Percentiles rank a stretch among this genome's conserved stretches.
phyloP scores from a whole-genome alignment of 2,329 filamentous ascomycete species.

The Penicillium psychrosexuale region DNA sequence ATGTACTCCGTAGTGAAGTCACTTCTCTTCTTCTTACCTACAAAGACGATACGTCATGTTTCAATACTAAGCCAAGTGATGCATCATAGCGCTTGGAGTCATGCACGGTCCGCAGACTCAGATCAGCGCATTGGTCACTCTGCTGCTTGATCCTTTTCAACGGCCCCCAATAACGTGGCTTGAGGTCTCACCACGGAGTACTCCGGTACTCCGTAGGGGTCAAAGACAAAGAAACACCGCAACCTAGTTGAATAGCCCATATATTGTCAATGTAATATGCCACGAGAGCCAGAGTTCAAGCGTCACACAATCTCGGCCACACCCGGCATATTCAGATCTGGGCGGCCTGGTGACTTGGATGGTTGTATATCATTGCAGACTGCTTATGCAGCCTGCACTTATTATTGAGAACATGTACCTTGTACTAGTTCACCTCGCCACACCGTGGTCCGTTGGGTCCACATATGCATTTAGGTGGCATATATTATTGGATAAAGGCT shows the following conservation, averaged over 20 bases:
- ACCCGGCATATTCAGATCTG: slow-evolving; percentile 20
- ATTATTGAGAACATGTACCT: neutral
- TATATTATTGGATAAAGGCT: neutral
- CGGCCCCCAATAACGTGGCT: slow-evolving; percentile 18
- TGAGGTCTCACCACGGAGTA: neutral
- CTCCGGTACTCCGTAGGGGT: neutral
- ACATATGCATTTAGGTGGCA: neutral
- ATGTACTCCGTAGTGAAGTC: neutral
- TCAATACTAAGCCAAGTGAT: neutral
- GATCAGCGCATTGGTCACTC: slow-evolving; percentile 3
- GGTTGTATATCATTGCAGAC: neutral
- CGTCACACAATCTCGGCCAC: slow-evolving; percentile 16
- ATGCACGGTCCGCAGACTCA: neutral
- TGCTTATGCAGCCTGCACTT: neutral
- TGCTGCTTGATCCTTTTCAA: slow-evolving; percentile 7
- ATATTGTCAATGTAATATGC: neutral
- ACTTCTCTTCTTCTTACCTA: neutral
- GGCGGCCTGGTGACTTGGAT: slow-evolving; percentile 12
- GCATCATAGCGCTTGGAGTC: neutral
- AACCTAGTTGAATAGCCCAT: neutral
- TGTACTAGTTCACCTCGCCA: neutral
- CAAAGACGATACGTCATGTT: slow-evolving; percentile 1
- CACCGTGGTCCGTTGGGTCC: neutral
- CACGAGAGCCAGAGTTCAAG: slow-evolving; percentile 5
- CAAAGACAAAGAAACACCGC: neutral